Base-by-base conservation (phyloP, 805 yeast genomes). In the Nakazawaea ishiwadae region DNA sequence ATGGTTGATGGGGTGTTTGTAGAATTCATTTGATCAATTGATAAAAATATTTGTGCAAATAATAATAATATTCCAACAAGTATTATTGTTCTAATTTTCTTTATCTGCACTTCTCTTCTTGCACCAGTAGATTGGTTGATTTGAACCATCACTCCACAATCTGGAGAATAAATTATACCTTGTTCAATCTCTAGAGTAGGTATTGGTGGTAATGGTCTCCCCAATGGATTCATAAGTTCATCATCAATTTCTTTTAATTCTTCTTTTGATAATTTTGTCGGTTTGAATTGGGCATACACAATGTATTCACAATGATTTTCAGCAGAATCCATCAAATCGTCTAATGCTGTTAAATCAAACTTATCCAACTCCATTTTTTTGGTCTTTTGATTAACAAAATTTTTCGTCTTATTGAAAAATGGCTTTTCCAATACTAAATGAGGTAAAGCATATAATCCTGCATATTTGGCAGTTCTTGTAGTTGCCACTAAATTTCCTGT, bases 151-250 rank as follows among this genome's bases (percentile, higher is more conserved):
- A 82, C 54, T 0, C 90, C 95, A 66, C 98, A 90, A 55, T 90
- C 96, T 0, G 97, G 97, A 0, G 96, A 87, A 53, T 85, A 89
- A 15, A 87, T 45, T 11, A 87, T 47, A 5, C 83, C 88, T 9
- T 71, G 60, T 2, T 71, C 57, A 8, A 90, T 52, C 24, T 62
- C 63, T 14, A 90, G 48, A 0, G 59, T 52, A 0, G 96, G 96
- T 4, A 81, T 55, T 1, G 53, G 45, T 14, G 73, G 69, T 12
- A 80, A 71, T 2, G 96, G 96, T 46, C 84, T 66, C 0, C 97
- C 97, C n/a, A 74, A 55, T 1, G 96, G 97, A 47, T 72, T 66
- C 9, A 50, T 56, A 16, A 89, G 61, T 57, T 90, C 98, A 28
- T 77, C 71, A 50, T 90, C 96, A 23, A 90, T 77, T 36, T 64